Percentiles rank a stretch among this genome's conserved stretches.
phyloP scores from a whole-genome alignment of 1,284 basidiomycete genomes.

The Gomphus sp. region DNA sequence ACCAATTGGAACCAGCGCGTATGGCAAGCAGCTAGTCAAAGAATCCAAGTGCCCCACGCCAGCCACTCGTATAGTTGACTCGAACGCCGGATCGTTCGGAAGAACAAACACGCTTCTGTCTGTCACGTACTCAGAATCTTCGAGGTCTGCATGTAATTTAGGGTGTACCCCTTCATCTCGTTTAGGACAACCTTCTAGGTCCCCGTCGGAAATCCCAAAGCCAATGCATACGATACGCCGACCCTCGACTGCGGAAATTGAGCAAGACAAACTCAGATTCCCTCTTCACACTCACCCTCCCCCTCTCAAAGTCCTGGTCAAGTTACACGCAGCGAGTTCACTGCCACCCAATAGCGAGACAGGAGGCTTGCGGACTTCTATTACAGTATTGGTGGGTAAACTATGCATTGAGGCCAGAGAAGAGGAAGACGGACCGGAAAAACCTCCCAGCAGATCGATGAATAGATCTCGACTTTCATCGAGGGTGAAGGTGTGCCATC shows the following conservation, averaged over 20 bases:
- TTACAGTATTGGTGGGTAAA: conserved; percentile 60
- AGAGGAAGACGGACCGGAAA: too few species aligned
- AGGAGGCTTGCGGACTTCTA: conserved; percentile 50
- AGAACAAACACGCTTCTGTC: neutral
- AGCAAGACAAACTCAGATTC: too few species aligned
- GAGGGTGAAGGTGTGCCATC: conserved; percentile 21
- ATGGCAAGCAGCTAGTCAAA: neutral
- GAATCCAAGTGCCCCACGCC: neutral
- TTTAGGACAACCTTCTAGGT: neutral
- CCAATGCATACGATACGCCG: conserved; percentile 11
- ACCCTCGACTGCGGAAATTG: too few species aligned
- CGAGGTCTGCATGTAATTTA: neutral
- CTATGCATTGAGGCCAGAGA: conserved; percentile 20
- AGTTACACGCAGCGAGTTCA: too few species aligned
- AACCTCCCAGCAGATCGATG: too few species aligned
- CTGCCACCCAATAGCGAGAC: conserved; percentile 21
- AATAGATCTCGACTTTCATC: too few species aligned
- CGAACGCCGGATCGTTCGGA: neutral
- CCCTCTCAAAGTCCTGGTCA: too few species aligned
- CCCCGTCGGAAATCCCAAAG: neutral
- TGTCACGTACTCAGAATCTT: neutral
- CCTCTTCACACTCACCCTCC: too few species aligned
- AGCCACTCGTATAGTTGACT: neutral
- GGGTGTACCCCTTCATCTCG: neutral
- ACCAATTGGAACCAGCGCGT: neutral